Evolutionary conservation across 1,284 basidiomycete genomes (phyloP), one percentile per base, ranked within the genome.

Genomic region (Rhodotorula glutinis): DNA sequence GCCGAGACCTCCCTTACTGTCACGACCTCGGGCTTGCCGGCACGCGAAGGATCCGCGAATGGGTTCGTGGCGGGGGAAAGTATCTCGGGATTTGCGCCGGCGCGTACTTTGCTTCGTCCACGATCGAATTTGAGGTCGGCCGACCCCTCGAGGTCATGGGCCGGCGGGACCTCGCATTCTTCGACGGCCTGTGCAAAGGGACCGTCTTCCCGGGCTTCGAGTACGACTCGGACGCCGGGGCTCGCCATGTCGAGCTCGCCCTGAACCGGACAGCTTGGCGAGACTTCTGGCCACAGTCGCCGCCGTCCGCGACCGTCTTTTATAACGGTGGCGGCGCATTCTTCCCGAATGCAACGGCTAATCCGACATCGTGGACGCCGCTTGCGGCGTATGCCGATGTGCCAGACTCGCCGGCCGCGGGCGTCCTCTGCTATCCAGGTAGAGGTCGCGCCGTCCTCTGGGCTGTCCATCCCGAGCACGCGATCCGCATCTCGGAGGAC

Each of bases 81-180:
- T 86, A 86, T 69, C 77, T 91, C 11, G 86, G 85, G 10, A 82
- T 91, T 29, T 87, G 86, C 62, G 86, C 85, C 7, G 84, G 85
- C 8, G 84, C 82, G 1, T 85, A 85, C 76, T 85, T 83, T 74
- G 82, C 80, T 5, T 81, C 81, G 10, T 66, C 64, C 10, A 73
- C 77, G 55, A 80, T 84, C 55, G 78, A 78, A 60, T 85, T 85
- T 76, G 83, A 85, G 69, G 69, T 79, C 14, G 81, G 81, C 1
- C 64, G 65, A 3, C 76, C 51, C 27, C 73, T 83, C 71, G 80
- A 84, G 73, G 84, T 85, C 14, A 70, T 77, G 0, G 84, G 83
- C 2, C 76, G 79, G 43, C 73, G 86, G 44, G 82, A 84, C 23
- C 78, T 88, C 40, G 80, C 79, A 10, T 87, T 89, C 79, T 86